Evolutionary conservation across 441 rosid genomes (phyloP), one percentile per base, ranked within the genome.

Genomic region (Arabidopsis hybrid): DNA sequence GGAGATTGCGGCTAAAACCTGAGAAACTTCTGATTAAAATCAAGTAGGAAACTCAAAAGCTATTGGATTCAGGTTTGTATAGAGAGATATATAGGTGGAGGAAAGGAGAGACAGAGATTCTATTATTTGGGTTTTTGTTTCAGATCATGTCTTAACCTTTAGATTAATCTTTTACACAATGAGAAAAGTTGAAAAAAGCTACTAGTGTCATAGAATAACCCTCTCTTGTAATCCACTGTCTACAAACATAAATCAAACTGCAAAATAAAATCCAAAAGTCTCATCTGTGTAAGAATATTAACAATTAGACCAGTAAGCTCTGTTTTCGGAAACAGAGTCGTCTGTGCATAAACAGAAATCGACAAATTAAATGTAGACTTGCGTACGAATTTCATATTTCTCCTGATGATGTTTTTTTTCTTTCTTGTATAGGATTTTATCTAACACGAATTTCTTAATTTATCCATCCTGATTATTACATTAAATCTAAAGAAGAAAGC

Each of bases 61-160:
- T 59, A 34, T 65, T 77, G 64, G 73, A 52, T 77, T 65, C 73
- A 77, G 76, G 69, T 77, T 77, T 77, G 80, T 71, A 45, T 71
- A 77, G 80, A 71, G 47, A 64, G 49, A 71, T 53, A 76, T 45
- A 76, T 62, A 77, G 55, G 71, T 29, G 50, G 43, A 71, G 63
- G 18, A 26, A 71, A 59, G 65, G 60, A 65, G 72, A 49, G 72
- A 57, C 62, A 49, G 40, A 21, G 61, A 26, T 65, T 70, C 18
- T 70, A 8, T 50, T 65, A 4, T 70, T 70, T 71, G 60, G 16
- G 36, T 16, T 45, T 53, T 73, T 73, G 56, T 76, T 76, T 63
- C 75, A 62, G 60, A 32, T 62, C 59, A 69, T 69, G 47, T 76
- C 16, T 36, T 50, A 49, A 64, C 62, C 34, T 49, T 70, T 76